A percentile compares a stretch with the other conserved stretches of the same genome.
Conservation (phyloP, 176 grass and related monocot species). For the Dactylis glomerata region DNA sequence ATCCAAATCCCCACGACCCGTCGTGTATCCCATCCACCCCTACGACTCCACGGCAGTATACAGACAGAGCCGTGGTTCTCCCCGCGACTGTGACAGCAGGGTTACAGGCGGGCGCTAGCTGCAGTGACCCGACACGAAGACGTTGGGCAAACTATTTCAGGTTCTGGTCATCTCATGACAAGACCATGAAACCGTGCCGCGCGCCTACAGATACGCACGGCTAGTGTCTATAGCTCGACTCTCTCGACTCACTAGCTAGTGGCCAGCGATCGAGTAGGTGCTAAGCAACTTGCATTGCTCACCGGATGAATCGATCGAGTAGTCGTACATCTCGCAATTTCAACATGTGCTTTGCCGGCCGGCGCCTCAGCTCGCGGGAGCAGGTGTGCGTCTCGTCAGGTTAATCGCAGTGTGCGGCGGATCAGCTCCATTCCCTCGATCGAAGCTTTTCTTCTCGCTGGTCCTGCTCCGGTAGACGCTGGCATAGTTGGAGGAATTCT, state of each 20-base stretch:
- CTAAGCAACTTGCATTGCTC: slow-evolving; percentile 9
- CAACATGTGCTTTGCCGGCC: neutral
- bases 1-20: slow-evolving; percentile 29
- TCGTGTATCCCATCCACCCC: slow-evolving; percentile 9
- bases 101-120: neutral
- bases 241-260: neutral
- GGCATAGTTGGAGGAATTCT: slow-evolving; percentile 44
- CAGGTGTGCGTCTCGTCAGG: neutral
- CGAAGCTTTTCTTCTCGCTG: neutral
- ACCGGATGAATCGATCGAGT: neutral
- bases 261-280: no score
- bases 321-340: neutral
- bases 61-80: neutral
- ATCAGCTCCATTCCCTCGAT: neutral
- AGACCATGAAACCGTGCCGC: neutral
- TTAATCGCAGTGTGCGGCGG: neutral
- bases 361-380: neutral
- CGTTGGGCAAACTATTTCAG: slow-evolving; percentile 43
- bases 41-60: neutral
- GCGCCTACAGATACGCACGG: neutral
- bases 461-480: slow-evolving; percentile 44
- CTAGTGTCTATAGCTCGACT: neutral
- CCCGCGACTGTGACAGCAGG: neutral
- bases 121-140: slow-evolving; percentile 13
- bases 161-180: slow-evolving; percentile 25